These are phyloP conservation scores for Phaffomyces antillensis DNA, from an alignment of 805 yeast genomes.

Conservation along the genomic window DNA sequence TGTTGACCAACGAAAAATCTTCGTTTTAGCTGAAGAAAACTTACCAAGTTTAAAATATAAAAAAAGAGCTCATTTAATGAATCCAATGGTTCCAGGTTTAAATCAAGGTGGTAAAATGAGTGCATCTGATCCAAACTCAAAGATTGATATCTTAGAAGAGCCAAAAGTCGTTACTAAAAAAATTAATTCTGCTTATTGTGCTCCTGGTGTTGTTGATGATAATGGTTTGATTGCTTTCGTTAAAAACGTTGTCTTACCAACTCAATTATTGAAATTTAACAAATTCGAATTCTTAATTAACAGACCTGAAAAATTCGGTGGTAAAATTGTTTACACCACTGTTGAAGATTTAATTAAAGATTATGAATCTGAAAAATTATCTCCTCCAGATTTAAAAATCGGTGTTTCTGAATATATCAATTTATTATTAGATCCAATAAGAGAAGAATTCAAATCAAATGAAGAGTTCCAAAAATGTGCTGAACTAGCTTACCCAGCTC, in stretches of 20 bases:
- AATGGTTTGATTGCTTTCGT: slow-evolving; percentile 87
- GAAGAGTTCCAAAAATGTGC: slow-evolving; percentile 72
- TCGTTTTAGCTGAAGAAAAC: slow-evolving; percentile 93
- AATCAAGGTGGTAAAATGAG: slow-evolving; percentile 98
- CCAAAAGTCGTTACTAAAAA: slow-evolving; percentile 86
- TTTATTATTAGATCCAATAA: slow-evolving; percentile 74
- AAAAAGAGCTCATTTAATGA: slow-evolving; percentile 98
- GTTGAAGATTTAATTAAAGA: slow-evolving; percentile 66
- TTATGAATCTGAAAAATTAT: slow-evolving; percentile 63
- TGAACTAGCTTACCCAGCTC: slow-evolving; percentile 79
- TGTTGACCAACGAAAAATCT: slow-evolving; percentile 96
- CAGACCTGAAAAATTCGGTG: slow-evolving; percentile 97
- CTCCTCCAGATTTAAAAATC: slow-evolving; percentile 89
- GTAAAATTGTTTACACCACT: slow-evolving; percentile 67
- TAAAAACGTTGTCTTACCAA: slow-evolving; percentile 79
- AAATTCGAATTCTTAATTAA: slow-evolving; percentile 63
- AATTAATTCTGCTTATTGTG: slow-evolving; percentile 87
- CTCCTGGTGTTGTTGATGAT: slow-evolving; percentile 87
- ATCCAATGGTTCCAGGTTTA: slow-evolving; percentile 97
- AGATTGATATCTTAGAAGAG: slow-evolving; percentile 86
- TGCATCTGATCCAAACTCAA: slow-evolving; percentile 97
- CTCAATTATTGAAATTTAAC: slow-evolving; percentile 66
- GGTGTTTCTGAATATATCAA: slow-evolving; percentile 89
- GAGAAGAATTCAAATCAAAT: slow-evolving; percentile 48
- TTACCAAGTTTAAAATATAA: slow-evolving; percentile 83